Base-by-base conservation (phyloP, 805 yeast genomes). In the Yarrowia hollandica region DNA sequence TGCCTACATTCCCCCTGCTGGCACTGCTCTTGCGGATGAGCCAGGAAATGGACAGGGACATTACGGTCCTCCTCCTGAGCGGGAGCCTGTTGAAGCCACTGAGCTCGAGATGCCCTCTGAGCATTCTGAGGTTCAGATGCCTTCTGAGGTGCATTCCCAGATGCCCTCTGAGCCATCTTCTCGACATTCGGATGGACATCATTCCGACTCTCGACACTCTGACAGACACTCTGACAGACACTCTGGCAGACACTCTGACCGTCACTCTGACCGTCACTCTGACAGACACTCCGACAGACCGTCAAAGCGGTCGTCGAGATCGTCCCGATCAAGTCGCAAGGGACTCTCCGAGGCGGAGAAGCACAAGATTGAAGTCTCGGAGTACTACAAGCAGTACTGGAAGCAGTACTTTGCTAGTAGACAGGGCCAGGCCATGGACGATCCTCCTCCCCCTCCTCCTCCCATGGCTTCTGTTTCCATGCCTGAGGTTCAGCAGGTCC, bases 331-430 rank as follows among this genome's bases (percentile, higher is more conserved):
- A 3, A 28, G n/a, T 16, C 15, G 34, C 26, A 28, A 28, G 34
- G 28, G 21, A 2, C 39, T 48, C 7, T 48, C 55, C 10, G 55
- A 48, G 9, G 39, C 39, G 22, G 55, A 48, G 16, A 48, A 48
- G 15, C 39, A 48, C 55, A 48, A 48, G 55, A 33, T 48, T 8
- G 39, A 31, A 22, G 55, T 48, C 22, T 48, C 55, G 23, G 55
- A 48, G 39, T 48, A 48, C 55, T 48, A 48, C 55, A 48, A 48
- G 55, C 55, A 48, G 34, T 48, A 48, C 55, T 48, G 55, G 55
- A 48, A 31, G 39, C 30, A 48, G 55, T 48, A 48, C 30, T 48
- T 48, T 48, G 38, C 55, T 22, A 48, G 22, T 22, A 6, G 21
- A 21, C 38, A 21, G 23, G 55, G 34, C 16, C 26, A 33, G 16